Evolutionary conservation across 2,329 filamentous ascomycete genomes (phyloP).

Genomic region (Colletotrichum sansevieriae): DNA sequence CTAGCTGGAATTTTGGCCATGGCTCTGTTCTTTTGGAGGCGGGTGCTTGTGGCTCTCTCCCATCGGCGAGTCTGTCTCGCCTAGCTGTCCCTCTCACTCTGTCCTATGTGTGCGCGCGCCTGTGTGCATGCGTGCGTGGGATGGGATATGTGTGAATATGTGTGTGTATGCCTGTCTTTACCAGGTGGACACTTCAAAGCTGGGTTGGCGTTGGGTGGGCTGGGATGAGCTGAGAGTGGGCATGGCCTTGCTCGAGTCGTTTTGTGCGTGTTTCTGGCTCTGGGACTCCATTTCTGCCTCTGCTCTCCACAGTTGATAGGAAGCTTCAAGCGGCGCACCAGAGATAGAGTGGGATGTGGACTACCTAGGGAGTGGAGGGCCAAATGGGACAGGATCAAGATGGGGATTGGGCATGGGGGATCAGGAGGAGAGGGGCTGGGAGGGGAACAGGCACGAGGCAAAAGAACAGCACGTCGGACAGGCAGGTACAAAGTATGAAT

Average conservation of each 20-base stretch:
- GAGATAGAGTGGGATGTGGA: constrained; percentile 41
- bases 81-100: constrained; percentile 7
- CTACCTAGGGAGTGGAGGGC: constrained; percentile 36
- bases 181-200: constrained; percentile 9
- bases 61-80: constrained; percentile 8
- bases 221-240: constrained; percentile 20
- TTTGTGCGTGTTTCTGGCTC: constrained; percentile 15
- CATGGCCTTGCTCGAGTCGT: constrained; percentile 9
- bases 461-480: constrained; percentile 29
- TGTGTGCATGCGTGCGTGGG: constrained; percentile 24
- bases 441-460: constrained; percentile 13
- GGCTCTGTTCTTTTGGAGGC: constrained; percentile 6
- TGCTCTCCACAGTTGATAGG: constrained; percentile 36
- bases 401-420: constrained; percentile 19
- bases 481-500: background rate
- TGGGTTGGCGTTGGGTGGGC: constrained; percentile 19
- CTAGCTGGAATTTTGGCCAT: constrained; percentile 9
- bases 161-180: constrained; percentile 4
- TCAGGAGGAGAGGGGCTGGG: background rate
- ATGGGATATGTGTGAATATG: constrained; percentile 13
- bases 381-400: constrained; percentile 37
- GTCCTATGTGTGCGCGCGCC: background rate
- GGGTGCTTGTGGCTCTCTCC: constrained; percentile 9
- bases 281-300: constrained; percentile 16
- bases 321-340: constrained; percentile 28